These are phyloP conservation scores for Aspergillus nidulans DNA, from an alignment of 495 filamentous ascomycete species.

Conservation along the genomic window DNA sequence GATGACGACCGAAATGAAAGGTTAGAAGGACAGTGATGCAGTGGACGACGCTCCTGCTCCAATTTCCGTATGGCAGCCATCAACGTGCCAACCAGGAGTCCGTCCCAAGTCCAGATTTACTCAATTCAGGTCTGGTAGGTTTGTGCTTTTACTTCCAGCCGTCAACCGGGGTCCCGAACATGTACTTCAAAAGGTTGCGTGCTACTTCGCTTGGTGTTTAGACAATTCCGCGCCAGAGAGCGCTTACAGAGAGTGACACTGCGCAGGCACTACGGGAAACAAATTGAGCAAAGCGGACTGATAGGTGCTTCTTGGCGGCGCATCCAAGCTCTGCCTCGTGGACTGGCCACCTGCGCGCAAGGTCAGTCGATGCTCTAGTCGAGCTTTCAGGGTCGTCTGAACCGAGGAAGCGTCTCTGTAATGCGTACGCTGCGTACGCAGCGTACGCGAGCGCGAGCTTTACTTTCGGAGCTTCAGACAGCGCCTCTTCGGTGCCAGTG, in stretches of 20 bases:
- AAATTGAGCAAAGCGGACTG: slow-evolving; percentile 3
- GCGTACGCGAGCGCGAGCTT: not conserved
- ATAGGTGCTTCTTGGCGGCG: not conserved
- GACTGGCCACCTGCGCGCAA: not conserved
- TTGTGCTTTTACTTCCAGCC: not conserved
- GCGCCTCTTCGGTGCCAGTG: not conserved
- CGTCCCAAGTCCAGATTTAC: not conserved
- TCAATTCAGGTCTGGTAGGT: not conserved
- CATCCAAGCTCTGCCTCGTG: slow-evolving; percentile 1
- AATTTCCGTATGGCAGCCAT: not conserved
- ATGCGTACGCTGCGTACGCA: not conserved
- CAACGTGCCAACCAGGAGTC: not conserved
- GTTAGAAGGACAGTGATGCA: not conserved
- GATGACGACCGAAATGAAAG: not conserved
- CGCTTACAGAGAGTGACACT: not conserved
- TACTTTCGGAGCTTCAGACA: not conserved
- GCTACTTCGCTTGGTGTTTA: not conserved
- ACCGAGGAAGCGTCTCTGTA: not conserved
- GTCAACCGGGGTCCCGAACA: not conserved
- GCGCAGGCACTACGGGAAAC: not conserved
- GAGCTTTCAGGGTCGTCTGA: not conserved
- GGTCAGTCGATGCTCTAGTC: not conserved
- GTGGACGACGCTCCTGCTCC: not conserved
- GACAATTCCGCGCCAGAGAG: not conserved
- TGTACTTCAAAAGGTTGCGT: not conserved